Evolutionary conservation across 352 stramenopile genomes (phyloP).

Genomic region (Pythium sp.): DNA sequence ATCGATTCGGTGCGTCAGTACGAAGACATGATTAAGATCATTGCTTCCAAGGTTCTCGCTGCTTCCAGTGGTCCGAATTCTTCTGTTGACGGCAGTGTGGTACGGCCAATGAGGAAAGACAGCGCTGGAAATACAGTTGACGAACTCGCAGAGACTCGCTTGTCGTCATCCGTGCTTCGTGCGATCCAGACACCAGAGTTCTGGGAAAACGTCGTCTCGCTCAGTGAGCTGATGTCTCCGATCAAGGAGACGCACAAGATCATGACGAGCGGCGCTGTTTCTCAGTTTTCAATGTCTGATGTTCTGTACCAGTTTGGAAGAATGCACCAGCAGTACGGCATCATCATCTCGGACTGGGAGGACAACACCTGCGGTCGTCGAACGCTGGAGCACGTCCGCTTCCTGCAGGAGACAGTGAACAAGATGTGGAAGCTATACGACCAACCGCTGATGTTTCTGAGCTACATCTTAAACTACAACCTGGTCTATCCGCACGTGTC

Average conservation of each 20-base stretch:
- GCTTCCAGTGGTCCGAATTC: slow-evolving; percentile 11
- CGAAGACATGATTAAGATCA: slow-evolving; percentile 85
- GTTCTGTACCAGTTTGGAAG: slow-evolving; percentile 78
- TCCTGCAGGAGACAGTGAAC: slow-evolving; percentile 57
- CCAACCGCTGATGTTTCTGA: slow-evolving; percentile 63
- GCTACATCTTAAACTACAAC: slow-evolving; percentile 78
- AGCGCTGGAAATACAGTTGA: slow-evolving; percentile 41
- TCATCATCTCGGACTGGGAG: slow-evolving; percentile 70
- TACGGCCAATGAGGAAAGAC: slow-evolving; percentile 33
- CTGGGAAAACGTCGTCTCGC: slow-evolving; percentile 68
- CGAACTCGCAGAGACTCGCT: slow-evolving; percentile 38
- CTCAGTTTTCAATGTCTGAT: slow-evolving; percentile 57
- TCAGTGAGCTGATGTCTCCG: slow-evolving; percentile 76
- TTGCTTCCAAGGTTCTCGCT: slow-evolving; percentile 51
- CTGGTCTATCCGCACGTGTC: slow-evolving; percentile 47
- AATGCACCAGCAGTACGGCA: slow-evolving; percentile 74
- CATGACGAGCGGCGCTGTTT: slow-evolving; percentile 35
- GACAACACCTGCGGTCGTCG: slow-evolving; percentile 44
- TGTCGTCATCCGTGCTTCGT: slow-evolving; percentile 39
- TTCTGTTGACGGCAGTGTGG: not conserved
- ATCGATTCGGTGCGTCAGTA: slow-evolving; percentile 78
- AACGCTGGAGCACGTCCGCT: slow-evolving; percentile 53
- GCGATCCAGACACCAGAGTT: slow-evolving; percentile 67
- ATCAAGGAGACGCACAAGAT: slow-evolving; percentile 76
- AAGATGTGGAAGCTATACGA: slow-evolving; percentile 78